These are phyloP conservation scores for Trichoderma sp. DNA, from an alignment of 2,329 filamentous ascomycete species.

Conservation along the genomic window DNA sequence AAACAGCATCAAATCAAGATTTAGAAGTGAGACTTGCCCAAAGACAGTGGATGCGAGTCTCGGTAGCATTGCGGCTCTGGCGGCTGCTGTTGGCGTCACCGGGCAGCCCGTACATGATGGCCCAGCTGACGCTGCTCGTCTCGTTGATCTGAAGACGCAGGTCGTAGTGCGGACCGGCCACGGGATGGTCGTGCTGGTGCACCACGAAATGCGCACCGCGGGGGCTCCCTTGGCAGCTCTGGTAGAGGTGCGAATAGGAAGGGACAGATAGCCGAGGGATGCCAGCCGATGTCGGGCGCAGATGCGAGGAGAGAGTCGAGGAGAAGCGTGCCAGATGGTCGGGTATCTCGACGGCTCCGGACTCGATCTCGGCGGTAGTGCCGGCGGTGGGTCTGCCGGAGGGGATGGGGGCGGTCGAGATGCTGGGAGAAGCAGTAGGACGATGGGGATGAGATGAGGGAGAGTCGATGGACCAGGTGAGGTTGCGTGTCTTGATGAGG, in stretches of 20 bases:
- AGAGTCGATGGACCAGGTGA: slow-evolving; percentile 39
- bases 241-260: slow-evolving; percentile 39
- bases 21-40: slow-evolving; percentile 43
- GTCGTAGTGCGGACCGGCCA: slow-evolving; percentile 68
- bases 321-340: slow-evolving; percentile 43
- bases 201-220: slow-evolving; percentile 60
- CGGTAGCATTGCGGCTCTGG: slow-evolving; percentile 58
- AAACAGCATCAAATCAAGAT: not conserved
- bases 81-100: slow-evolving; percentile 54
- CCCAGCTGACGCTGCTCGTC: slow-evolving; percentile 63
- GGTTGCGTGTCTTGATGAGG: slow-evolving; percentile 46
- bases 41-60: slow-evolving; percentile 59
- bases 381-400: slow-evolving; percentile 20
- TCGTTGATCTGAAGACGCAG: slow-evolving; percentile 67
- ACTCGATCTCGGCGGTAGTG: slow-evolving; percentile 40
- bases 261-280: slow-evolving; percentile 35
- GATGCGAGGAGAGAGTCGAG: slow-evolving; percentile 30
- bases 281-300: slow-evolving; percentile 24
- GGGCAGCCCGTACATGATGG: slow-evolving; percentile 61
- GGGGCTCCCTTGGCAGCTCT: slow-evolving; percentile 29
- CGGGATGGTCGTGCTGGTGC: slow-evolving; percentile 70
- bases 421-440: not conserved
- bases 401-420: slow-evolving; percentile 11
- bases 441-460: not conserved
- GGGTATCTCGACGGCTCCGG: slow-evolving; percentile 35